These are phyloP conservation scores for Chlamydomonas reinhardtii DNA, from an alignment of 163 green algal species.

Conservation along the genomic window DNA sequence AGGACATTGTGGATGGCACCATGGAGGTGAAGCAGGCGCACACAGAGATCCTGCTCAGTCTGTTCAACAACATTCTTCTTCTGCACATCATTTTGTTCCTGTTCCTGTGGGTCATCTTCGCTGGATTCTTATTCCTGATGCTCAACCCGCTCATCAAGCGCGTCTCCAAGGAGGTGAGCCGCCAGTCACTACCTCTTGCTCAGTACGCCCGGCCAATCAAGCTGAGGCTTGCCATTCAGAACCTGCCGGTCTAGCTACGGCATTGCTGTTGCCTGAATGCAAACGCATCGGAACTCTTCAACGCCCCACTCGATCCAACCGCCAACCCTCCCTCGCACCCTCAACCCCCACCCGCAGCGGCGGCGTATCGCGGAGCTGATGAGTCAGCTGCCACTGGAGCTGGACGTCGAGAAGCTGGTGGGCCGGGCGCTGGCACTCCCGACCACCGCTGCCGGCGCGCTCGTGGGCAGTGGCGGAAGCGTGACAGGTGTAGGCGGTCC, in stretches of 20 bases:
- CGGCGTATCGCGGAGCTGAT: conserved; percentile 39
- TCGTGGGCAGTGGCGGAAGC: not conserved
- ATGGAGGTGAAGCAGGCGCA: not conserved
- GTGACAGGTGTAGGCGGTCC: no score
- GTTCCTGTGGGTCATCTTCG: conserved; percentile 27
- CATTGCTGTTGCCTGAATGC: no score
- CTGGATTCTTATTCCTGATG: conserved; percentile 17
- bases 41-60: not conserved
- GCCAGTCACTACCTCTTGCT: no score
- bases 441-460: not conserved
- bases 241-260: no score
- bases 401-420: conserved; percentile 43
- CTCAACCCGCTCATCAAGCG: conserved; percentile 27
- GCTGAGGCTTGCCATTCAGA: no score
- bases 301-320: no score
- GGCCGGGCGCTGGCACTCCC: not conserved
- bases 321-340: no score
- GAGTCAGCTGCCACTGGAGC: conserved; percentile 41
- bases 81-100: conserved; percentile 41
- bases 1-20: conserved; percentile 24
- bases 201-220: no score
- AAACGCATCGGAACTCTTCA: no score
- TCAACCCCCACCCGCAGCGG: not conserved
- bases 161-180: not conserved
- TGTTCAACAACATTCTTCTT: not conserved